Conservation (phyloP, 345 rosid species). For the Rhodamnia rubescens region DNA sequence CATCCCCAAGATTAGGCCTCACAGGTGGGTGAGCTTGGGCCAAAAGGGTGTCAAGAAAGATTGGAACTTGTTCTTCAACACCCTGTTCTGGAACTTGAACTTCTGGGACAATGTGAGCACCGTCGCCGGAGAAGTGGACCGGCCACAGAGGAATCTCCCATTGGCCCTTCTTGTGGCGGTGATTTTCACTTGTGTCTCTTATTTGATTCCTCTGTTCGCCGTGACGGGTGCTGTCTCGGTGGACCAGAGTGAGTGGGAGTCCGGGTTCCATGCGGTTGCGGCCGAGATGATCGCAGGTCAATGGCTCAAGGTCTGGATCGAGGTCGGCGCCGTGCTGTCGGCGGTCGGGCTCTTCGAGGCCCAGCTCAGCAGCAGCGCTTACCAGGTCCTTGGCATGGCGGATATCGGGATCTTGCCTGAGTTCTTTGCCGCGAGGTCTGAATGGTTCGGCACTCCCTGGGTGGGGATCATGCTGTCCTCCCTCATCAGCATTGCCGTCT, state of each 20-base stretch:
- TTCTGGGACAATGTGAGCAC: conserved; percentile 62
- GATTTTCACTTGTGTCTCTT: conserved; percentile 42
- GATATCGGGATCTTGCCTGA: conserved; percentile 32
- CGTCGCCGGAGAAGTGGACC: conserved; percentile 52
- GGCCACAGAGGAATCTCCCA: conserved; percentile 39
- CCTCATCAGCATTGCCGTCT: conserved; percentile 19
- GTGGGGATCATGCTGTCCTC: conserved; percentile 34
- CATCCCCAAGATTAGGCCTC: conserved; percentile 37
- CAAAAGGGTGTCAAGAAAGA: conserved; percentile 40
- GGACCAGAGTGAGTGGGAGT: conserved; percentile 47
- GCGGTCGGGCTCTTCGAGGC: conserved; percentile 74
- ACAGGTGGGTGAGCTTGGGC: conserved; percentile 48
- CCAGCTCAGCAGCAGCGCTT: conserved; percentile 64
- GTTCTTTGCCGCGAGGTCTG: conserved; percentile 27
- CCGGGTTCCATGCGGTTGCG: conserved; percentile 40
- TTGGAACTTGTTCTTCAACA: conserved; percentile 59
- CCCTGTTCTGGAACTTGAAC: conserved; percentile 63
- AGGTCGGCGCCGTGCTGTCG: conserved; percentile 58
- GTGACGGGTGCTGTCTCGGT: conserved; percentile 52
- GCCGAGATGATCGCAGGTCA: conserved; percentile 69
- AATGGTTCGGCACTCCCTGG: conserved; percentile 41
- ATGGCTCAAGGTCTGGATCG: conserved; percentile 68
- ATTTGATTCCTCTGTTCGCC: conserved; percentile 48
- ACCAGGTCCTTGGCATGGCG: conserved; percentile 58
- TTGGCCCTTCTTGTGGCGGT: conserved; percentile 23